phyloP scores from a whole-genome alignment of 352 stramenopile species.

The Globisporangium middletonii region DNA sequence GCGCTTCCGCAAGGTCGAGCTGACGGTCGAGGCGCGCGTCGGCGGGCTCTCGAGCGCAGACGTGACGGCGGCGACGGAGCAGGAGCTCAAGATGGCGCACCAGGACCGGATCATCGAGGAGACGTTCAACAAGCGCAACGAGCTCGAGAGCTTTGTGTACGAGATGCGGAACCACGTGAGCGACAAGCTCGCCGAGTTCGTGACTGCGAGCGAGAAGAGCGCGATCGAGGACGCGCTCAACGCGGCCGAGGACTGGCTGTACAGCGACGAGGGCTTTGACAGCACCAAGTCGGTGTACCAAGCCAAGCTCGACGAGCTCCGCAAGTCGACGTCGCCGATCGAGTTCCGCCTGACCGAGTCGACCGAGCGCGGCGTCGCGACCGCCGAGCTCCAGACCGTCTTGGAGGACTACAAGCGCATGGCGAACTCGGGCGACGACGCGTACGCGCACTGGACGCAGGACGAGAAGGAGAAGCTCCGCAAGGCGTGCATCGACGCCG shows the following conservation, averaged over 20 bases:
- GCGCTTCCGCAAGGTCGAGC: conserved; percentile 90
- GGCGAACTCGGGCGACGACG: conserved; percentile 90
- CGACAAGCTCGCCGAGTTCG: conserved; percentile 80
- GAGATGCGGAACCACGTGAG: conserved; percentile 96
- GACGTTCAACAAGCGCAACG: conserved; percentile 98
- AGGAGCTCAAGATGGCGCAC: conserved; percentile 94
- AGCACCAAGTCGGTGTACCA: conserved; percentile 96
- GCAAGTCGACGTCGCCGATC: conserved; percentile 90
- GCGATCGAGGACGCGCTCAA: conserved; percentile 87
- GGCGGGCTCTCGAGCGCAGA: conserved; percentile 51
- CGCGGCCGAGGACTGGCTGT: conserved; percentile 97
- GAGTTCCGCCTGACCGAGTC: conserved; percentile 91
- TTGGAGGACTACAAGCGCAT: conserved; percentile 95
- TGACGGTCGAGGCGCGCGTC: conserved; percentile 66
- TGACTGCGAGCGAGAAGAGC: conserved; percentile 86
- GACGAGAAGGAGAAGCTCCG: conserved; percentile 94
- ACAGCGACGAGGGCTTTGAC: conserved; percentile 98
- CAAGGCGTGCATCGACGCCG: conserved; percentile 82
- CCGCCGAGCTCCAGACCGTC: conserved; percentile 88
- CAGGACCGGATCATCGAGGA: conserved; percentile 95
- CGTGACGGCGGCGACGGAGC: conserved; percentile 68
- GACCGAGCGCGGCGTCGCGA: conserved; percentile 81
- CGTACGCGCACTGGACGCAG: conserved; percentile 94
- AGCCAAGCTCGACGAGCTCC: conserved; percentile 93
- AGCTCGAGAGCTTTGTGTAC: conserved; percentile 99